A percentile compares a stretch with the other conserved stretches of the same genome.
These are phyloP conservation scores for Lasiodiplodia gonubiensis DNA, from an alignment of 2,329 filamentous ascomycete species.

Conservation along the genomic window DNA sequence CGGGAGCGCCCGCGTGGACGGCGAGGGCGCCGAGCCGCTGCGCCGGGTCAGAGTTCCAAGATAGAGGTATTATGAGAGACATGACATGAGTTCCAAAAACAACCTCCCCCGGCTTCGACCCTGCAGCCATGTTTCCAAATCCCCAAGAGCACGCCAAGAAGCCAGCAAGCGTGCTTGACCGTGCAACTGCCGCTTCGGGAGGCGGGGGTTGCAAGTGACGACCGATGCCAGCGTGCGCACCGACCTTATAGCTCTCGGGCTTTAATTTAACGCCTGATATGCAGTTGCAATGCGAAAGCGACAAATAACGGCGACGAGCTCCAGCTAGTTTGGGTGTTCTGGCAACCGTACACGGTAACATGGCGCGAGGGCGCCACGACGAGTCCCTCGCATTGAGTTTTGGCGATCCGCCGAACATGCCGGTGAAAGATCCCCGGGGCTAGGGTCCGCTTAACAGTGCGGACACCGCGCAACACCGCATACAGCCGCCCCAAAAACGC, in stretches of 20 bases:
- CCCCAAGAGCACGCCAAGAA: background rate
- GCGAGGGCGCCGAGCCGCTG: constrained; percentile 21
- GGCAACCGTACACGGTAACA: constrained; percentile 10
- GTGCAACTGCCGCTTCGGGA: constrained; percentile 5
- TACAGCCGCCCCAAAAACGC: constrained; percentile 1
- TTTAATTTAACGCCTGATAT: constrained; percentile 5
- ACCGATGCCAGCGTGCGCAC: constrained; percentile 1
- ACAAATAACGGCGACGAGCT: constrained; percentile 6
- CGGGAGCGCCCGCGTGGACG: constrained; percentile 24
- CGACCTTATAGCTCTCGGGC: background rate
- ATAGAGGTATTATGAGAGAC: constrained; percentile 24
- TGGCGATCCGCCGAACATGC: constrained; percentile 19
- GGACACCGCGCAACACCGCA: constrained; percentile 24
- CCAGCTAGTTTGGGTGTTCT: background rate
- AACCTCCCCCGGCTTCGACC: background rate
- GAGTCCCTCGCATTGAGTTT: constrained; percentile 8
- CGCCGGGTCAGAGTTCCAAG: constrained; percentile 19
- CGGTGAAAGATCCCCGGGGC: constrained; percentile 5
- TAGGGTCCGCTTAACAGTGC: background rate
- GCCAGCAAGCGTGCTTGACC: background rate
- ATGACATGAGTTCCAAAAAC: constrained; percentile 23
- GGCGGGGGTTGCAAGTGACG: background rate
- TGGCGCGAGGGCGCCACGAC: constrained; percentile 14
- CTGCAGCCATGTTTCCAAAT: background rate
- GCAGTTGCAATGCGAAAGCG: constrained; percentile 5